phyloP scores from a whole-genome alignment of 768 basidiomycete species.

The Tylopilus rubrobrunneus region DNA sequence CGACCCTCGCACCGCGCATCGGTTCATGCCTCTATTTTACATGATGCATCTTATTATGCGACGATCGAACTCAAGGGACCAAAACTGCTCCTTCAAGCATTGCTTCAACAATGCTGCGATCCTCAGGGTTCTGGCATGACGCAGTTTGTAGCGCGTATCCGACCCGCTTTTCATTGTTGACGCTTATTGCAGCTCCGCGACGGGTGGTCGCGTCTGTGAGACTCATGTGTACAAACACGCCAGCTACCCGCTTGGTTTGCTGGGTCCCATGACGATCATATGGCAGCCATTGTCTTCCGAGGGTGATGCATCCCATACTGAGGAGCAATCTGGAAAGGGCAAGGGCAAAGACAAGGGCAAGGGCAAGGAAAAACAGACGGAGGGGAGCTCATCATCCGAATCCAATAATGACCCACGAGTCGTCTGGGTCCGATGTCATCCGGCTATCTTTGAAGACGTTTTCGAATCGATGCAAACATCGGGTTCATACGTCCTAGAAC shows the following conservation, averaged over 20 bases:
- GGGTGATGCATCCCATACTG: neutral
- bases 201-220: constrained; percentile 63
- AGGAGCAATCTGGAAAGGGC: neutral
- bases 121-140: constrained; percentile 61
- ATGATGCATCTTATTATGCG: constrained; percentile 85
- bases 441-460: constrained; percentile 59
- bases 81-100: constrained; percentile 46
- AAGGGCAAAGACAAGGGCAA: constrained; percentile 17
- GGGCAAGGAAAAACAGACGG: constrained; percentile 33
- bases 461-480: constrained; percentile 49
- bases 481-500: constrained; percentile 47
- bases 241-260: constrained; percentile 63
- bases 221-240: constrained; percentile 62
- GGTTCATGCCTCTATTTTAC: constrained; percentile 77
- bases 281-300: constrained; percentile 52
- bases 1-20: constrained; percentile 90
- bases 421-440: constrained; percentile 81
- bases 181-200: constrained; percentile 45
- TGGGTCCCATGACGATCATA: constrained; percentile 68
- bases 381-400: constrained; percentile 5
- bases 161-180: neutral
- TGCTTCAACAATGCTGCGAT: constrained; percentile 59
- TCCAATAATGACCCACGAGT: constrained; percentile 31
- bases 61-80: constrained; percentile 71
- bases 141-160: constrained; percentile 39